phyloP scores from a whole-genome alignment of 257 asterid species.

The Mitragyna speciosa region DNA sequence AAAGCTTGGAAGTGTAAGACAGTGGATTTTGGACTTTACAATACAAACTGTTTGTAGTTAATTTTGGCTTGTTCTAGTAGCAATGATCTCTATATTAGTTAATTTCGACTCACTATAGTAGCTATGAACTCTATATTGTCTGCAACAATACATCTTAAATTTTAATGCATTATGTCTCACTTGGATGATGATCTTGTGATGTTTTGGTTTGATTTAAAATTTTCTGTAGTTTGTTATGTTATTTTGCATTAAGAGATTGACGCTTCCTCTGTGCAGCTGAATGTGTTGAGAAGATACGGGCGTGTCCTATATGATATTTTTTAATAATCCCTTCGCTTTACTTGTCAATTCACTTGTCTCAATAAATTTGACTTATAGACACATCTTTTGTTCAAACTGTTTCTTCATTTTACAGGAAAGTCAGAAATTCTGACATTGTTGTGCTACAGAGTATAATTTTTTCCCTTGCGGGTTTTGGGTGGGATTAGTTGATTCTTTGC shows the following conservation, averaged over 20 bases:
- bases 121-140: constrained; percentile 1
- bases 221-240: background rate
- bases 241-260: background rate
- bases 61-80: background rate
- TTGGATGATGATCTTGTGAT: background rate
- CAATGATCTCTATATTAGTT: no score
- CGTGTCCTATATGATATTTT: background rate
- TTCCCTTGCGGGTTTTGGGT: background rate
- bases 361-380: background rate
- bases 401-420: background rate
- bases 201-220: background rate
- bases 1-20: constrained; percentile 81
- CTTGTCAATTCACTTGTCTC: background rate
- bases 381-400: background rate
- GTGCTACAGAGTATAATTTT: background rate
- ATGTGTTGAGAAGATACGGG: background rate
- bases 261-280: background rate
- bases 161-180: background rate
- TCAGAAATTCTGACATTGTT: background rate
- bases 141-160: background rate
- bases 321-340: background rate
- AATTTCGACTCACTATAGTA: no score
- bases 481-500: no score
- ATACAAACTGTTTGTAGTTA: background rate
- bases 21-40: constrained; percentile 10